Evolutionary conservation across 441 rosid species (phyloP).

Genomic region (Metrosideros polymorpha): DNA sequence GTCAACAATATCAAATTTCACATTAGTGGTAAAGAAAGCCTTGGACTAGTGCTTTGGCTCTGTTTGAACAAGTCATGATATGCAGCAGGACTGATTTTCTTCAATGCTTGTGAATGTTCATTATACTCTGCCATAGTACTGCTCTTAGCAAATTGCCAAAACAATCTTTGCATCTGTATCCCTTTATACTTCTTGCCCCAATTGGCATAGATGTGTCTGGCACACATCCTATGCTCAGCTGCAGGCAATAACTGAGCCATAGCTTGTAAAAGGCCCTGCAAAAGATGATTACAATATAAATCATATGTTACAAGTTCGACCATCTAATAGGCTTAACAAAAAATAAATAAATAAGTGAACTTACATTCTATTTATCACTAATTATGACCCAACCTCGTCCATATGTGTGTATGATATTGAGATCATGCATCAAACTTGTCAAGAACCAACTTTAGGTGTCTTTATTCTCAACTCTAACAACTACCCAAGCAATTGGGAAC

Average conservation of each 20-base stretch:
- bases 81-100: not conserved
- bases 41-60: not conserved
- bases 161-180: not conserved
- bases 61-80: not conserved
- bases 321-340: not conserved
- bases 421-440: not conserved
- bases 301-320: not conserved
- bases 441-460: not conserved
- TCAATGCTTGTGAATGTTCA: not conserved
- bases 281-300: not conserved
- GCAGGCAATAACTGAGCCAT: not conserved
- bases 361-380: not conserved
- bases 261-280: not conserved
- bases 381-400: not conserved
- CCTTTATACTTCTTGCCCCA: not conserved
- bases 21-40: not conserved
- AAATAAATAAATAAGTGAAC: not conserved
- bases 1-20: not conserved
- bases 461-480: not conserved
- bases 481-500: not conserved
- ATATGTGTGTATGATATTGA: not conserved
- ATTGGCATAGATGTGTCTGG: not conserved
- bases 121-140: not conserved
- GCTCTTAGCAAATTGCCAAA: not conserved
- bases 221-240: not conserved